Evolutionary conservation across 805 yeast species (phyloP).

Genomic region (Kregervanrija fluxuum): DNA sequence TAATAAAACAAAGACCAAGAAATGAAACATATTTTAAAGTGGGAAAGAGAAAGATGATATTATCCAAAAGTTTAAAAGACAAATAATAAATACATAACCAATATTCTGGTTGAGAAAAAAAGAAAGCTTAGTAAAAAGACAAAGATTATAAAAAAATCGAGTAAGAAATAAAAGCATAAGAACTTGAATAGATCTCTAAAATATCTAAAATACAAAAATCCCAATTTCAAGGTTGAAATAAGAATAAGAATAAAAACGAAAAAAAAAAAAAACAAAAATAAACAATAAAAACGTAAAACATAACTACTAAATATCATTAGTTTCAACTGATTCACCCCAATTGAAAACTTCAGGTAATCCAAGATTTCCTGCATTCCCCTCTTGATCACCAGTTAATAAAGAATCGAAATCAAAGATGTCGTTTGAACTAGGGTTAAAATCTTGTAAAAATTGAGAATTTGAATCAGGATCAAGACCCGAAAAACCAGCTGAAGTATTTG

Average conservation of each 20-base stretch:
- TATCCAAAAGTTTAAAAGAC: too few species aligned
- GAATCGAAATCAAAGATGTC: constrained; percentile 39
- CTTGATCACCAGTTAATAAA: constrained; percentile 35
- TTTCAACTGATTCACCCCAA: constrained; percentile 38
- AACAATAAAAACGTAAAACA: background rate
- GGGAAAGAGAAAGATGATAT: too few species aligned
- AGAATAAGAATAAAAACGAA: background rate
- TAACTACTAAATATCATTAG: constrained; percentile 2
- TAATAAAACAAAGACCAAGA: too few species aligned
- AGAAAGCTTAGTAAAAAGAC: too few species aligned
- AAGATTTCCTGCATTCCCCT: constrained; percentile 24
- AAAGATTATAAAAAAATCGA: too few species aligned
- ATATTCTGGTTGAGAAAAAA: too few species aligned
- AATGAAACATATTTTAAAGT: too few species aligned
- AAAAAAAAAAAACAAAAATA: background rate
- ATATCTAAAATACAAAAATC: background rate
- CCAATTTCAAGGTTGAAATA: background rate
- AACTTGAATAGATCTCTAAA: too few species aligned
- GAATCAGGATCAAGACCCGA: constrained; percentile 9
- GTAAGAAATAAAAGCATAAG: too few species aligned
- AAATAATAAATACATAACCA: too few species aligned
- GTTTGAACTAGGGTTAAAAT: constrained; percentile 29
- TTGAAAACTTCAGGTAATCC: constrained; percentile 29
- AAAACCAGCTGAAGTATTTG: background rate
- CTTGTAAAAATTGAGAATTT: constrained; percentile 18